phyloP scores from a whole-genome alignment of 192 early-diverging fungal genomes.

The Coemansia interrupta region DNA sequence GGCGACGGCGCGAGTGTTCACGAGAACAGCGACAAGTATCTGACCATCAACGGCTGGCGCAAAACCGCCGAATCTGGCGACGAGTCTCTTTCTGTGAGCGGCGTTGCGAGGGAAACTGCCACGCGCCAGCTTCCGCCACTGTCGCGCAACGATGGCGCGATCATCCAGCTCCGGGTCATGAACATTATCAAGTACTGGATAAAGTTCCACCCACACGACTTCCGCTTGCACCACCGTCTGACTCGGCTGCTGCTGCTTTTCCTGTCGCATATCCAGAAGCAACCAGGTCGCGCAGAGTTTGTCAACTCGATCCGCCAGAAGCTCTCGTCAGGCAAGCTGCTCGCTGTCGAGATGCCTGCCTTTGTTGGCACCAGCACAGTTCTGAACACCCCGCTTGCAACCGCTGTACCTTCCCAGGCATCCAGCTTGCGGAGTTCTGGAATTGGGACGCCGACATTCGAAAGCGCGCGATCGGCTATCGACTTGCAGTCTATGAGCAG shows the following conservation, averaged over 20 bases:
- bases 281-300: conserved; percentile 51
- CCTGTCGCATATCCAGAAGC: conserved; percentile 50
- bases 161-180: conserved; percentile 73
- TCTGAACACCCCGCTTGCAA: conserved; percentile 2
- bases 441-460: conserved; percentile 15
- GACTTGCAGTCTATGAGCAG: conserved; percentile 20
- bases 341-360: conserved; percentile 38
- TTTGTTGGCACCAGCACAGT: conserved; percentile 16
- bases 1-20: background rate
- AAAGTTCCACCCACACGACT: conserved; percentile 69
- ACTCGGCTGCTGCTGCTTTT: conserved; percentile 50
- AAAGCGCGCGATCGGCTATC: conserved; percentile 35
- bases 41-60: conserved; percentile 50
- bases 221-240: conserved; percentile 47
- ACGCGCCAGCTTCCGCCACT: conserved; percentile 22
- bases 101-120: background rate
- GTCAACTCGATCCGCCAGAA: conserved; percentile 48
- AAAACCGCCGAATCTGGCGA: conserved; percentile 5
- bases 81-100: background rate
- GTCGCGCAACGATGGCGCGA: conserved; percentile 44
- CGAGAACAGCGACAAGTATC: conserved; percentile 16
- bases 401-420: conserved; percentile 30
- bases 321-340: conserved; percentile 41
- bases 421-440: conserved; percentile 35
- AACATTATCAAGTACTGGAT: conserved; percentile 89